Base-by-base conservation (phyloP, 2,329 filamentous ascomycete species). In the Aschersonia sp. region DNA sequence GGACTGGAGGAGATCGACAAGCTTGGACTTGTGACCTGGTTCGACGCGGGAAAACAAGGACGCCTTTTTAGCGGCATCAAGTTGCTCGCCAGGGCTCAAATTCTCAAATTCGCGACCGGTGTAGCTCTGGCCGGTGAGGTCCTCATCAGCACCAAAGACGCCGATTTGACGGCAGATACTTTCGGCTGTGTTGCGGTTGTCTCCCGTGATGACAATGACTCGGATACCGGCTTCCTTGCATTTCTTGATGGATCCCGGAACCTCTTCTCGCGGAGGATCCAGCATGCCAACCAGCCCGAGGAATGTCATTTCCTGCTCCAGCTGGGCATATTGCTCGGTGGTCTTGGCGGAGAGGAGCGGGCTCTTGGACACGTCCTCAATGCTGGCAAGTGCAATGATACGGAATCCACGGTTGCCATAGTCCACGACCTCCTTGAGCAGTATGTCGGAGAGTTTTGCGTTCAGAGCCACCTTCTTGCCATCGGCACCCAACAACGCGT, bases 121-220 rank as follows among this genome's bases (percentile, higher is more conserved):
- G 59, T 78, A 97, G 67, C 88, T 95, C 76, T 95, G 97, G 58
- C 89, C 89, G 42, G 72, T 78, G 30, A 97, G 75, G 59, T 95
- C 77, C 65, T 97, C 90, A 51, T 83, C 68, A 54, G 76, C 68
- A 12, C 81, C 83, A 64, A 98, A 98, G 46, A 98, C 82, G 51
- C 92, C 92, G 62, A 98, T 98, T 65, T 95, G 85, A 58, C 90
- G 84, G 71, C 92, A 98, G 62, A 98, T 95, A 51, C 87, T 90
- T 70, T 98, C 92, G 7, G 92, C 92, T 4, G 92, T 98, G 70
- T 94, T 94, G 62, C 84, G 88, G 70, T 95, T 98, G 68, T 98
- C 92, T 59, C 92, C 92, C 47, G 92, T 98, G 65, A 98, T 95
- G 54, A 98, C 92, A 56, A 98, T 87, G 45, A 98, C 87, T 51